These are phyloP conservation scores for Xerocomus amazonicus DNA, from an alignment of 1,284 basidiomycete species.

Conservation along the genomic window DNA sequence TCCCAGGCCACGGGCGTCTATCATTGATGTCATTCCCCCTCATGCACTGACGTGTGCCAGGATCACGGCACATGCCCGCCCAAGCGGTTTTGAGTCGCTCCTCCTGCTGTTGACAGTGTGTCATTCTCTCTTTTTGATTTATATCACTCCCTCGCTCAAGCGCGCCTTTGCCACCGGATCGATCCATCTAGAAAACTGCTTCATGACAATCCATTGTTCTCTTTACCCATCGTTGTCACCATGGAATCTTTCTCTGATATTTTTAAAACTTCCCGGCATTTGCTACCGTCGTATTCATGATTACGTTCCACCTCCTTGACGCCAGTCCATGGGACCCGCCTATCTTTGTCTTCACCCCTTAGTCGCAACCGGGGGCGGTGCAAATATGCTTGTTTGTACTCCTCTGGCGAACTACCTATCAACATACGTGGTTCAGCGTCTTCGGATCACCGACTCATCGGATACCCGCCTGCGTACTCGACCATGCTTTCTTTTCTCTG, in stretches of 20 bases:
- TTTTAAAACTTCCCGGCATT: slow-evolving; percentile 12
- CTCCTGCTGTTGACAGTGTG: slow-evolving; percentile 1
- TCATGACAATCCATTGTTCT: no score
- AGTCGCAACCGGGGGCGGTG: slow-evolving; percentile 1
- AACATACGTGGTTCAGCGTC: no score
- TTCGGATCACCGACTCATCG: no score
- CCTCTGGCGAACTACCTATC: no score
- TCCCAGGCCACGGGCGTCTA: slow-evolving; percentile 18
- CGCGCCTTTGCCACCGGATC: not conserved
- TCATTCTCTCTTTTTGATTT: not conserved
- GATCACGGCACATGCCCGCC: no score
- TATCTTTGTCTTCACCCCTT: slow-evolving; percentile 32
- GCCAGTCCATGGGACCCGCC: not conserved
- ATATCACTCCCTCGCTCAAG: no score
- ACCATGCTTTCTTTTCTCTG: slow-evolving; percentile 27
- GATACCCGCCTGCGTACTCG: no score
- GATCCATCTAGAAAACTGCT: not conserved
- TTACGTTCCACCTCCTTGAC: not conserved
- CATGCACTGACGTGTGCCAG: not conserved
- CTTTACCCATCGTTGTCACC: not conserved
- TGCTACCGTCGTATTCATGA: not conserved
- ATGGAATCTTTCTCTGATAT: slow-evolving; percentile 6
- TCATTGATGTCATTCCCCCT: slow-evolving; percentile 13
- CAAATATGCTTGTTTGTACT: not conserved
- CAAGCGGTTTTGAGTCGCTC: not conserved